phyloP scores from a whole-genome alignment of 306 rosid species.

The Pterocarpus santalinus region DNA sequence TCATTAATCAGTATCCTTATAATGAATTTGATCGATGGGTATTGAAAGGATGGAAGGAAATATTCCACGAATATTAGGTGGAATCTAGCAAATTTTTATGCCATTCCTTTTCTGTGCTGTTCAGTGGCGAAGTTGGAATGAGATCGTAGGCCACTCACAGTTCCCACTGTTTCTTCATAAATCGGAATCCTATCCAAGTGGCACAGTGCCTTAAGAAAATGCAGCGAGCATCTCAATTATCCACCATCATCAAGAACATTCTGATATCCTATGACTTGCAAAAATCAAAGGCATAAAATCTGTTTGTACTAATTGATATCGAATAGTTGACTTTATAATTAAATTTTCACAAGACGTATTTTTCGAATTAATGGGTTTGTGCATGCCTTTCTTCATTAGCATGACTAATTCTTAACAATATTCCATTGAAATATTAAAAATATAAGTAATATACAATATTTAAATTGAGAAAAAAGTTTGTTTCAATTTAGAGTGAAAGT shows the following conservation, averaged over 20 bases:
- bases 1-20: background rate
- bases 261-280: conserved; percentile 6
- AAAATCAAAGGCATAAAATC: conserved; percentile 32
- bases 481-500: too few relatives aligned
- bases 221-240: conserved; percentile 13
- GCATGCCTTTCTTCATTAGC: background rate
- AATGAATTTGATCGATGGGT: background rate
- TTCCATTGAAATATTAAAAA: background rate
- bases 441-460: too few relatives aligned
- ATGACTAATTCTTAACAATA: background rate
- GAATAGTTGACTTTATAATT: background rate
- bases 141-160: background rate
- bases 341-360: background rate
- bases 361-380: background rate
- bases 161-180: background rate
- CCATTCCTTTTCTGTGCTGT: conserved; percentile 6
- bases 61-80: conserved; percentile 14
- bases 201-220: conserved; percentile 29
- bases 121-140: background rate
- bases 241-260: conserved; percentile 4
- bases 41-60: background rate
- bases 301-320: background rate
- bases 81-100: conserved; percentile 34
- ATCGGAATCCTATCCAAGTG: conserved; percentile 31
- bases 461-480: too few relatives aligned